Evolutionary conservation across 257 asterid genomes (phyloP), one percentile per base, ranked within the genome.

Genomic region (Catharanthus roseus): DNA sequence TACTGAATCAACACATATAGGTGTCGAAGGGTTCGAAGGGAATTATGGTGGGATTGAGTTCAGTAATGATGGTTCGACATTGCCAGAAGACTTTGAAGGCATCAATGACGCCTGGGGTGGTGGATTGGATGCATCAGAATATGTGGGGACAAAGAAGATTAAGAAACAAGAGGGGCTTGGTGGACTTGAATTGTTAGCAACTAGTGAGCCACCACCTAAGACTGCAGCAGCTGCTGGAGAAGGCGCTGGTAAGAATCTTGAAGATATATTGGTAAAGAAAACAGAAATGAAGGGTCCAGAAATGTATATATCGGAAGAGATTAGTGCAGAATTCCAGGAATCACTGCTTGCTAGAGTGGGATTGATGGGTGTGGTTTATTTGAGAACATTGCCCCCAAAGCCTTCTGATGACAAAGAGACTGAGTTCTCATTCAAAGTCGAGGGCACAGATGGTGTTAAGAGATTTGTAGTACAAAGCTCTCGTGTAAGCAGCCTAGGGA

Each of bases 11-110:
- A 93, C 99, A 0, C 97, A 86, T 66, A 93, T 93, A 44, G 97
- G 95, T 36, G 97, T 91, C 50, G 99, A 91, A 78, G 99, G 99
- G 62, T 93, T 93, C 66, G 99, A 91, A 86, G 99, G 99, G 69
- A 84, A 91, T 70, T 93, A 93, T 77, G 99, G 99, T 28, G 99
- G 99, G 72, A 88, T 93, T 68, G 96, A 93, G 87, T 93, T 91
- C 78, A 80, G 84, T 45, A 82, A 73, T 67, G 99, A 91, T 18
- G 90, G 91, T 12, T 81, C 98, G 3, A 91, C 99, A 0, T 74
- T 93, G 78, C 87, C 81, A 6, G 96, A 93, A 70, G 99, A 93
- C 80, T 93, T 93, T 72, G 99, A 93, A 83, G 99, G 99, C 58
- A 85, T 88, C 71, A 89, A 82, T 83, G 91, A 82, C 80, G 96